A percentile compares a stretch with the other conserved stretches of the same genome.
Evolutionary conservation across 768 basidiomycete species (phyloP).

Genomic region (Leccinum broughii): DNA sequence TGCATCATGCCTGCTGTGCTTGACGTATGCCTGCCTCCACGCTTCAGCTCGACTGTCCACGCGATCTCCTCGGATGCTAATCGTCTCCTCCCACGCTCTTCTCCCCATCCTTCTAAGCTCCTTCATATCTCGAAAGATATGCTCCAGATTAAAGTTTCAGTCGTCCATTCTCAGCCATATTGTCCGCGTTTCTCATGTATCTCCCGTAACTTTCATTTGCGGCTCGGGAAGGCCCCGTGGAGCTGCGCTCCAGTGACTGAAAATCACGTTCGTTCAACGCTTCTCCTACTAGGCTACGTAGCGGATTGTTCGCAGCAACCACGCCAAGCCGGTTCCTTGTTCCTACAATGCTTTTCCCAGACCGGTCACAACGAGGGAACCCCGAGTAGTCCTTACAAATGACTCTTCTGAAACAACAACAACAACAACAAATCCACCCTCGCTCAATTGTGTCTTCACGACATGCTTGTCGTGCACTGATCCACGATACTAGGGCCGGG

Average conservation of each 20-base stretch:
- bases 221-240: conserved; percentile 1
- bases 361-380: neutral
- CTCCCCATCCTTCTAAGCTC: neutral
- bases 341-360: conserved; percentile 1
- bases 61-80: conserved; percentile 29
- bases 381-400: neutral
- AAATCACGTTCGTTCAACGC: conserved; percentile 1
- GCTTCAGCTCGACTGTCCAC: neutral
- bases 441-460: neutral
- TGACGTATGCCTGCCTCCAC: conserved; percentile 16
- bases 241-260: neutral
- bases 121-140: conserved; percentile 20
- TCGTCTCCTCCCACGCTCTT: conserved; percentile 3
- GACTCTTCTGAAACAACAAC: neutral
- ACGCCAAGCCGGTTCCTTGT: conserved; percentile 9
- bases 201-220: conserved; percentile 11
- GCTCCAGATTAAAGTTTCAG: conserved; percentile 20
- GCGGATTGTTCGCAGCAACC: neutral
- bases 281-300: conserved; percentile 2
- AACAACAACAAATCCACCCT: neutral
- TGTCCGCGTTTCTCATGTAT: conserved; percentile 13
- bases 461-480: neutral
- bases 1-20: conserved; percentile 12
- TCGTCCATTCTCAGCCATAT: conserved; percentile 3
- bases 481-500: neutral